Evolutionary conservation across 202 grass and related monocot genomes (phyloP), one percentile per base, ranked within the genome.

Genomic region (Schoenoplectus tabernaemontani): DNA sequence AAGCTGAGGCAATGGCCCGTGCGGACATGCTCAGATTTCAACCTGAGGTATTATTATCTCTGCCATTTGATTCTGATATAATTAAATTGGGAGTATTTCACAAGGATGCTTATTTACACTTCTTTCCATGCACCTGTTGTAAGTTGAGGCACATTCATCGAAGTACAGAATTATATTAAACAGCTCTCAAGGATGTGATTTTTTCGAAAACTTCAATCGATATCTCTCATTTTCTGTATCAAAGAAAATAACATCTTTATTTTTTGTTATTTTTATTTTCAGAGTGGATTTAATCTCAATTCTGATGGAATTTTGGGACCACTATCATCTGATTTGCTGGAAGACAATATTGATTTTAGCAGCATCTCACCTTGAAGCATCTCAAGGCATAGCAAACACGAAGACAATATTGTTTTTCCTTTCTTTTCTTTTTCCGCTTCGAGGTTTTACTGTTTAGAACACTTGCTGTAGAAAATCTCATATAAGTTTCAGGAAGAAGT

Each of bases 1-100:
- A 99, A 84, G 96, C 96, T 33, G 92, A 95, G 76, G 96, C 96
- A 57, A 99, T 99, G 96, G 96, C 96, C 78, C 91, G 90, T 20
- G 96, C 90, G 7, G 96, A 99, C 67, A 95, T 96, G 89, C 88
- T 99, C 57, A 92, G 96, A 81, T 93, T 99, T 76, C 96, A 96
- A 82, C 96, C 96, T 54, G 96, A 95, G 92, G 92, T 99, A 92
- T 36, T 82, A 28, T 74, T 59, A 13, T 36, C 62, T 53, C 30
- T 20, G 33, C 30, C 34, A 16, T 81, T 83, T 71, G 6, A 28
- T 67, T 66, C 28, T 43, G 3, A 47, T n/a, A 82, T 61, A 42
- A 30, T 57, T 53, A 50, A 47, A 65, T 83, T 34, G 36, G 28
- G 34, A n/a, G n/a, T n/a, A 26, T 9, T 46, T 60, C 7, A 41